Evolutionary conservation across 2,329 filamentous ascomycete species (phyloP).

Genomic region (Diaporthe longicolla): DNA sequence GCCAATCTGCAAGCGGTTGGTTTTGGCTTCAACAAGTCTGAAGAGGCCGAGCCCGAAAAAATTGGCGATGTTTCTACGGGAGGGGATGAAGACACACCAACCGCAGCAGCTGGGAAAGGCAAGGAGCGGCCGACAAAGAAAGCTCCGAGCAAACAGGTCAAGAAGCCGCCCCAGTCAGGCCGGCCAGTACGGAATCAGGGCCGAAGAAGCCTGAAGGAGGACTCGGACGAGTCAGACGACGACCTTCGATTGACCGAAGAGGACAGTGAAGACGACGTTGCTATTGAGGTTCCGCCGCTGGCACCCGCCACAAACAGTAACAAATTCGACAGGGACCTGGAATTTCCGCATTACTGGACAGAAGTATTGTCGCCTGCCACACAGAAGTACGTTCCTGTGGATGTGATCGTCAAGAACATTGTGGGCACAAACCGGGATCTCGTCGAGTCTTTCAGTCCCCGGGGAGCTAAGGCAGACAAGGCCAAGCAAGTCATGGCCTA

Average conservation of each 20-base stretch:
- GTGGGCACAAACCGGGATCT: slow-evolving; percentile 81
- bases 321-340: slow-evolving; percentile 80
- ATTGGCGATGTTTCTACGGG: slow-evolving; percentile 42
- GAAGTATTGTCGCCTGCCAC: slow-evolving; percentile 89
- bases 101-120: slow-evolving; percentile 36
- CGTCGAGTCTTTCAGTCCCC: slow-evolving; percentile 82
- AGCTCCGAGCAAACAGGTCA: slow-evolving; percentile 45
- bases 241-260: slow-evolving; percentile 61
- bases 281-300: slow-evolving; percentile 68
- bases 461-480: slow-evolving; percentile 86
- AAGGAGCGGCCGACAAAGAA: slow-evolving; percentile 44
- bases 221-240: slow-evolving; percentile 59
- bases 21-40: slow-evolving; percentile 90
- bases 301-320: slow-evolving; percentile 49
- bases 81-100: slow-evolving; percentile 26
- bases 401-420: slow-evolving; percentile 77
- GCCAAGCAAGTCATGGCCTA: slow-evolving; percentile 93
- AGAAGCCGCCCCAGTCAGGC: slow-evolving; percentile 20
- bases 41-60: slow-evolving; percentile 77
- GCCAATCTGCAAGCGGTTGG: slow-evolving; percentile 88
- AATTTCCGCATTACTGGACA: slow-evolving; percentile 92
- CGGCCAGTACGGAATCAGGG: slow-evolving; percentile 26
- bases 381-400: slow-evolving; percentile 83
- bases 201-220: slow-evolving; percentile 46
- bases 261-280: slow-evolving; percentile 71